Evolutionary conservation across 805 yeast species (phyloP), one percentile per base, ranked within the genome.

Genomic region (Candida glaebosa): DNA sequence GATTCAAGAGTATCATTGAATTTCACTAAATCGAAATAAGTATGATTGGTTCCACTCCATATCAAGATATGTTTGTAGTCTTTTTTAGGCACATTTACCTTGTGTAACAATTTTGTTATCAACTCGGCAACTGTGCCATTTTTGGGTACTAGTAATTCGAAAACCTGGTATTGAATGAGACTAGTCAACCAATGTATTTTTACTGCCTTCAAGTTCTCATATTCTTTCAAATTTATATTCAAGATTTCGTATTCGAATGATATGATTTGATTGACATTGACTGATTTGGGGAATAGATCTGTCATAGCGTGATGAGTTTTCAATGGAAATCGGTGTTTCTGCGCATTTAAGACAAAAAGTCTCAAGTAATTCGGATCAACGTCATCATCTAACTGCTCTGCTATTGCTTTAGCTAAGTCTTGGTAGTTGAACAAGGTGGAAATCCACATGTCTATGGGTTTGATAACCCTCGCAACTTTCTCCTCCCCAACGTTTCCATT

Each of bases 201-300:
- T 32, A 90, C 63, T 3, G 79, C 61, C 44, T 78, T 78, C 81
- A 87, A 76, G 47, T 76, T 80, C 60, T 93, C 99, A 52, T 84
- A 76, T 47, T 88, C 95, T 26, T 69, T 73, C 40, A 91, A 66
- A 2, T 90, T 79, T 34, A 89, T 80, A 35, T 80, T 84, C 53
- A 93, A 71, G 1, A 84, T 63, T 54, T 91, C 96, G 57, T 85
- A 91, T 49, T 82, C 82, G 43, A 91, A 75, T 16, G 56, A 53
- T 12, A 64, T 60, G 3, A 66, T 57, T 33, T 71, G 74, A 5
- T 75, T 65, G 17, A 71, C 73, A 1, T 78, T 69, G 30, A 70
- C 68, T 19, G 58, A 56, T 48, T 66, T 69, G 4, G 69, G 65
- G 48, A 76, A 67, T 7, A 69, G 47, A 54, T 67, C 69, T 42